Base-by-base conservation (phyloP, 2,329 filamentous ascomycete genomes). In the Cladophialophora exuberans region DNA sequence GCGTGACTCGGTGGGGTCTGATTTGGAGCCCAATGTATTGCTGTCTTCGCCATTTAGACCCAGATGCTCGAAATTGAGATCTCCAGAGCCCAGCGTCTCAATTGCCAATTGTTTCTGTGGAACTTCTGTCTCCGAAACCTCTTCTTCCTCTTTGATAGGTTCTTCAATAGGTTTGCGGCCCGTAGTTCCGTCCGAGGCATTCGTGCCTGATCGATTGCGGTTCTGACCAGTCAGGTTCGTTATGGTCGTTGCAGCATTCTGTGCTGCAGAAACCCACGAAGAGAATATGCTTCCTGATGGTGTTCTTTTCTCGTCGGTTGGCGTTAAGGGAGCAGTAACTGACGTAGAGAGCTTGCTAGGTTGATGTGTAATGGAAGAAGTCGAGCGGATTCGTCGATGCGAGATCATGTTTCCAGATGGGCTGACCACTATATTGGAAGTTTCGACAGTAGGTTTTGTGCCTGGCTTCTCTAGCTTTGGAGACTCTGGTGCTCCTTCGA, bases 281-380 rank as follows among this genome's bases (percentile, higher is more conserved):
- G 90, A 96, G 73, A 99, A 97, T 76, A 99, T 72, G 18, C 39
- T 43, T n/a, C 83, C 80, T 25, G 82, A 77, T 28, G 83, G 66
- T 64, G 81, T 78, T 57, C 83, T 84, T 3, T 72, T 67, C 64
- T 86, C 86, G 70, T 97, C 78, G 0, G 86, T 88, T 6, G 91
- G 89, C 2, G 91, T 89, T 48, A 94, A 76, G 6, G 91, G 87
- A 13, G 82, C 84, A 51, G 82, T 80, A 61, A 85, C 85, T 45
- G 85, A 85, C 61, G 83, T 91, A 26, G 92, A 96, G 31, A 97
- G 80, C 73, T 95, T 97, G 79, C 91, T 97, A 26, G 91, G 92
- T 38, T 80, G 81, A 60, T 85, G 72, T 45, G 71, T 72, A 35
- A 73, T 69, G 4, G 60, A 62, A 50, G 81, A 83, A 52, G 79